Percentiles rank a stretch among this genome's conserved stretches.
Evolutionary conservation across 257 asterid species (phyloP).

Genomic region (Leonotis leonurus): DNA sequence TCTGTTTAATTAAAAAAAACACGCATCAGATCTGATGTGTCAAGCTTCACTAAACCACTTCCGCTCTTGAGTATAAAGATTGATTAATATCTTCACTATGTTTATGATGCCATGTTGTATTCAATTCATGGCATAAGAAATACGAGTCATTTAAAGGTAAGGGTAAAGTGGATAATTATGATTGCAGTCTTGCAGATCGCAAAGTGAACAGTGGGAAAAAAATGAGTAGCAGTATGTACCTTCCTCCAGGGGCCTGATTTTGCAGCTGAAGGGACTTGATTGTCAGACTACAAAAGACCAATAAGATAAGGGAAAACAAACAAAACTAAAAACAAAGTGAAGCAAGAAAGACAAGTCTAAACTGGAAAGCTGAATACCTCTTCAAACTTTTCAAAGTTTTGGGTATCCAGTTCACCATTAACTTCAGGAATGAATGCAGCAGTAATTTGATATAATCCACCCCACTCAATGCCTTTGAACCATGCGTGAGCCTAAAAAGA

Average conservation of each 20-base stretch:
- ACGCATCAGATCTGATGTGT: conserved; percentile 1
- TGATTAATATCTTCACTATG: not conserved
- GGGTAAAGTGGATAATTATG: not conserved
- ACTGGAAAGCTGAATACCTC: conserved; percentile 48
- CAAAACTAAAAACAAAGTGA: not conserved
- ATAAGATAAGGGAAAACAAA: conserved; percentile 9
- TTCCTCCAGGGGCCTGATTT: conserved; percentile 99
- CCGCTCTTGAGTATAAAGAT: not conserved
- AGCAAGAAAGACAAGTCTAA: conserved; percentile 2
- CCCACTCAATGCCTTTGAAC: conserved; percentile 85
- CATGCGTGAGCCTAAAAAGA: conserved; percentile 79
- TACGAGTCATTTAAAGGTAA: not conserved
- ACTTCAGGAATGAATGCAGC: conserved; percentile 97
- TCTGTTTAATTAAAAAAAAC: conserved; percentile 38
- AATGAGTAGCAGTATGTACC: conserved; percentile 42
- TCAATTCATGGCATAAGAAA: not conserved
- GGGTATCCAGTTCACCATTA: conserved; percentile 91
- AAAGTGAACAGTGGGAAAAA: not conserved
- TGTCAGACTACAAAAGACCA: conserved; percentile 53
- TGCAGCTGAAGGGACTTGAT: conserved; percentile 48
- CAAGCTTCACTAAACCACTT: not conserved
- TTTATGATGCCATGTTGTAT: not conserved
- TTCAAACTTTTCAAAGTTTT: conserved; percentile 94
- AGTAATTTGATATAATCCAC: conserved; percentile 72
- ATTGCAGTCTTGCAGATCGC: not conserved